Base-by-base conservation (phyloP, 192 early-diverging fungal species). In the Irineochytrium annulatum region DNA sequence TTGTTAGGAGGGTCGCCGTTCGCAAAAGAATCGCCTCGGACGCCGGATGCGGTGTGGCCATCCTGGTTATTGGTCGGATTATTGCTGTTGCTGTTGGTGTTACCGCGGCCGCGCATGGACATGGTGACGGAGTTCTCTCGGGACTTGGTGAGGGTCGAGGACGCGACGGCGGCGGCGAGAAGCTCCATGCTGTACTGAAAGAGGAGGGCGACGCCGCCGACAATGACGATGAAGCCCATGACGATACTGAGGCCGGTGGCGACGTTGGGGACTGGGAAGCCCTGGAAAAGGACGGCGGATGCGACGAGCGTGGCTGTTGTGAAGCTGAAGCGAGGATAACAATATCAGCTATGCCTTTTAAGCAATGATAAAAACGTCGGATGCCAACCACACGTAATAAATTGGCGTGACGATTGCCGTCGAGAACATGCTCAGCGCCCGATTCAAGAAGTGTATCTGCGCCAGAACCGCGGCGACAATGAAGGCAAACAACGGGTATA, bases 381-480 rank as follows among this genome's bases (percentile, higher is more conserved):
- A n/a, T n/a, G n/a, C 85, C n/a, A 76, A n/a, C n/a, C n/a, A 78
- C 14, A 87, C 86, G 61, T 87, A 87, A 57, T 87, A 87, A 2
- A 87, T 73, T 0, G 86, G 86, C 17, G 85, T 87, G 33, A 87
- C 86, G 49, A 87, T 74, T 14, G 85, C 81, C 3, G 86, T 77
- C 52, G 79, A 84, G 68, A 80, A 87, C 13, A 81, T 54, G 43
- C 79, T 79, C 11, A 87, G 68, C 1, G 85, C 80, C 65, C 82
- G 80, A 70, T 87, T 87, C 14, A 87, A 63, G 57, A 83, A 87
- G 59, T 85, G 75, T 34, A 87, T 73, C 64, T 87, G 82, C 0
- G 73, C 73, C 17, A 86, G 11, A 11, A 77, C 65, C 0, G 74
- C 72, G 24, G 71, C 65, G 19, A 70, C 34, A 3, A 87, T 72